Evolutionary conservation across 345 rosid genomes (phyloP), one percentile per base, ranked within the genome.

Genomic region (Barbarea vulgaris): DNA sequence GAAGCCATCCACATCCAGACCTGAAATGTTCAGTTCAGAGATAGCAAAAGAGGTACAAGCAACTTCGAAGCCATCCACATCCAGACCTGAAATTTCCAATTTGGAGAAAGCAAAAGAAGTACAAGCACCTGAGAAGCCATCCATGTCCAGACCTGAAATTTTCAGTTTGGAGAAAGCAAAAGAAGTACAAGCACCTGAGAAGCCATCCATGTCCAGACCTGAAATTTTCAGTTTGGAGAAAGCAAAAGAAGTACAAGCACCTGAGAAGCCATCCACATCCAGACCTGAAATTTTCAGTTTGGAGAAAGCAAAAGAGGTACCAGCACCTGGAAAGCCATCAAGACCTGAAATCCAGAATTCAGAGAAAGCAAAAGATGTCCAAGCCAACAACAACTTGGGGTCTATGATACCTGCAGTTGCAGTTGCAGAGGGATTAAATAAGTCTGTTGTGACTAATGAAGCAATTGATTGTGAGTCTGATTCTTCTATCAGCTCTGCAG

Each of bases 401-500:
- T 61, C 25, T 22, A 44, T 18, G 28, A 46, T 66, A 42, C 77
- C 73, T 68, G 34, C 52, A 48, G 44, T 11, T 65, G 47, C 57
- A 51, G 48, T 61, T 13, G 54, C 71, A 18, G 54, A 55, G 50
- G 60, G 27, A 11, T 18, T 48, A 24, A 24, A 24, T 3, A 48
- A 37, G 61, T 1, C 72, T 47, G 31, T 1, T 64, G 59, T 57
- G 77, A 31, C 22, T 46, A 65, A 60, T 78, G 69, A 42, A 42
- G 25, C 31, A 30, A 1, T 72, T 34, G 77, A 17, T 58, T 37
- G n/a, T 17, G 73, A 31, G 9, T 39, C 72, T 65, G 63, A 33
- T 72, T 72, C 42, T 51, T 72, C 73, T 37, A 21, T 64, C 25
- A 56, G 69, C 50, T 78, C 69, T 48, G 77, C 8, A 18, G 69